Evolutionary conservation across 805 yeast genomes (phyloP), one percentile per base, ranked within the genome.

Genomic region (Ogataea nakhonphanomensis): DNA sequence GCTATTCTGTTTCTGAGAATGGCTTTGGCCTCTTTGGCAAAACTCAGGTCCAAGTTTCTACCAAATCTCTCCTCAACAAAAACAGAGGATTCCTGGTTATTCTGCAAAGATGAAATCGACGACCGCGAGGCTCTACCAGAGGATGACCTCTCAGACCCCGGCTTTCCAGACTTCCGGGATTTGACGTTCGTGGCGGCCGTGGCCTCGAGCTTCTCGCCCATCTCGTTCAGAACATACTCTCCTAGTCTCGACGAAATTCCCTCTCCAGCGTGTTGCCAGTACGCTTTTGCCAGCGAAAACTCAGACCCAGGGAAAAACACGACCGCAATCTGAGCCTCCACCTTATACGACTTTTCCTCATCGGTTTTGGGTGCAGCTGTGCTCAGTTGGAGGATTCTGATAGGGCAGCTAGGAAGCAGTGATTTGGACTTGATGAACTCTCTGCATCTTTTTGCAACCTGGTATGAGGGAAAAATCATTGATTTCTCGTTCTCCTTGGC

Each of bases 241-340:
- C 89, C 97, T 58, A 81, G 66, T 53, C 98, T 71, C 25, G 96
- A 86, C 11, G 96, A 86, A 21, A 93, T 76, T n/a, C 96, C 96
- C 62, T 91, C 97, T 21, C 99, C 99, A 0, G 95, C 70, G 56
- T 90, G 96, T 61, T 91, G 97, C 99, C 99, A 93, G 65, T 87
- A 93, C 53, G 79, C 79, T 58, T 87, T 89, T 28, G 93, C 90
- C 4, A 84, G 60, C 1, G 76, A 61, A 46, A 70, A 79, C 43
- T 73, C 79, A 3, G 69, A 66, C 2, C 68, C 61, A 2, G 86
- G 86, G 54, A 84, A 85, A 46, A 93, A 81, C n/a, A 89, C 87
- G 14, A 79, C 84, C 0, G 90, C 83, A 39, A 91, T 76, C 29
- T 76, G 75, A 10, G 89, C 77, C 51, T 81, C 90, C 21, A 79